Evolutionary conservation across 1,139 yeast species (phyloP).

Genomic region (Barnettozyma hawaiiensis): DNA sequence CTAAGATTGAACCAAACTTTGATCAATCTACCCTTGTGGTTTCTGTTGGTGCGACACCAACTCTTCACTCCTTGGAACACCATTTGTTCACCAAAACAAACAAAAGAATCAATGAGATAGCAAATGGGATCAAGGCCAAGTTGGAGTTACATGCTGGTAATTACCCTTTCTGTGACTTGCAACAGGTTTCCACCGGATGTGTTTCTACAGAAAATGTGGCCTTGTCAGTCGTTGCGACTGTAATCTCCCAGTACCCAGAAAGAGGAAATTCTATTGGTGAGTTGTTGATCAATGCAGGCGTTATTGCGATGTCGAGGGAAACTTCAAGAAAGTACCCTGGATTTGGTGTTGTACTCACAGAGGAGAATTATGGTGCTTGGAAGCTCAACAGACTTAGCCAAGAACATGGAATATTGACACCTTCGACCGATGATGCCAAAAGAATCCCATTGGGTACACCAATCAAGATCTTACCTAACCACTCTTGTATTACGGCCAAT

Average conservation of each 20-base stretch:
- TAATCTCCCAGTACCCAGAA: conserved; percentile 52
- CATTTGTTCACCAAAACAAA: conserved; percentile 16
- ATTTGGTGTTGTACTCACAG: conserved; percentile 36
- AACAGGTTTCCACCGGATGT: conserved; percentile 66
- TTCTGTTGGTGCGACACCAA: conserved; percentile 79
- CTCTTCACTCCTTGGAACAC: conserved; percentile 56
- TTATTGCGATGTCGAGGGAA: conserved; percentile 63
- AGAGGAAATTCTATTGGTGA: conserved; percentile 50
- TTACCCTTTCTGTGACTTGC: conserved; percentile 67
- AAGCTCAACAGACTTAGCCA: conserved; percentile 53
- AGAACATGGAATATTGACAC: conserved; percentile 56
- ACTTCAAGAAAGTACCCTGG: conserved; percentile 45
- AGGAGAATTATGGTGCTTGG: conserved; percentile 43
- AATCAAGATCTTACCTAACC: conserved; percentile 61
- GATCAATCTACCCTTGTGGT: conserved; percentile 26
- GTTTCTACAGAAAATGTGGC: conserved; percentile 46
- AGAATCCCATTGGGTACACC: conserved; percentile 51
- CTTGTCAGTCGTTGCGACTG: conserved; percentile 55
- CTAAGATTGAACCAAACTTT: conserved; percentile 26
- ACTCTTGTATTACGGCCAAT: conserved; percentile 68
- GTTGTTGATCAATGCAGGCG: conserved; percentile 67
- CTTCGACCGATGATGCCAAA: conserved; percentile 27
- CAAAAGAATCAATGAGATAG: conserved; percentile 25
- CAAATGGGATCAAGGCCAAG: conserved; percentile 36
- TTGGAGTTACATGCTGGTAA: conserved; percentile 80